Evolutionary conservation across 345 rosid genomes (phyloP).

Genomic region (Anacardium occidentale): DNA sequence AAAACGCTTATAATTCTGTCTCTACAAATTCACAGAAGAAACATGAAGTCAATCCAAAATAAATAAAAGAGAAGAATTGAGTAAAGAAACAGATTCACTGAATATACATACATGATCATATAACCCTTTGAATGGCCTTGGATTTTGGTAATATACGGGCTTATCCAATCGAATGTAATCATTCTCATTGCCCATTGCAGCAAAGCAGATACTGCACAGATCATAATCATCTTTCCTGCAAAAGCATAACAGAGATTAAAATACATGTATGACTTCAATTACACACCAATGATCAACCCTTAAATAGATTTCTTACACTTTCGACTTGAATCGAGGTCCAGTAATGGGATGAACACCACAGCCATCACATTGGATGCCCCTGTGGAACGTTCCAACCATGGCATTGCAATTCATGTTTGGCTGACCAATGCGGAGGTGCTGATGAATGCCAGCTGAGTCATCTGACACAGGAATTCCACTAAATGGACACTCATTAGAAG

Average conservation of each 20-base stretch:
- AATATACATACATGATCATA: slow-evolving; percentile 38
- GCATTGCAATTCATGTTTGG: slow-evolving; percentile 33
- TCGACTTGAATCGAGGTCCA: slow-evolving; percentile 87
- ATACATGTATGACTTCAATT: neutral
- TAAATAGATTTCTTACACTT: slow-evolving; percentile 57
- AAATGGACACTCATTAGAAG: slow-evolving; percentile 55
- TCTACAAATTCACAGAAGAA: slow-evolving; percentile 15
- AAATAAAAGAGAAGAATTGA: neutral
- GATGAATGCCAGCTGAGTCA: slow-evolving; percentile 14
- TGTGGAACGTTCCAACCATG: slow-evolving; percentile 59
- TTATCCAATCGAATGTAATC: slow-evolving; percentile 72
- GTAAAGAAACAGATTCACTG: slow-evolving; percentile 17
- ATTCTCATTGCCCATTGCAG: slow-evolving; percentile 58
- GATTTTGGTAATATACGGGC: slow-evolving; percentile 41
- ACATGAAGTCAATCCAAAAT: slow-evolving; percentile 12
- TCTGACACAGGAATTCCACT: slow-evolving; percentile 40
- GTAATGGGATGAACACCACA: slow-evolving; percentile 90
- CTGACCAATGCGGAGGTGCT: slow-evolving; percentile 15
- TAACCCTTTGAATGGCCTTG: slow-evolving; percentile 33
- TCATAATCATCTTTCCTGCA: slow-evolving; percentile 81
- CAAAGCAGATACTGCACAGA: slow-evolving; percentile 85
- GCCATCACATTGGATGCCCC: slow-evolving; percentile 80
- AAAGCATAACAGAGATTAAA: neutral
- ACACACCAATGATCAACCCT: neutral
- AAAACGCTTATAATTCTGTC: slow-evolving; percentile 32